Percentiles rank a stretch among this genome's conserved stretches.
Conservation (phyloP, 345 rosid species). For the Gossypium sturtianum region DNA sequence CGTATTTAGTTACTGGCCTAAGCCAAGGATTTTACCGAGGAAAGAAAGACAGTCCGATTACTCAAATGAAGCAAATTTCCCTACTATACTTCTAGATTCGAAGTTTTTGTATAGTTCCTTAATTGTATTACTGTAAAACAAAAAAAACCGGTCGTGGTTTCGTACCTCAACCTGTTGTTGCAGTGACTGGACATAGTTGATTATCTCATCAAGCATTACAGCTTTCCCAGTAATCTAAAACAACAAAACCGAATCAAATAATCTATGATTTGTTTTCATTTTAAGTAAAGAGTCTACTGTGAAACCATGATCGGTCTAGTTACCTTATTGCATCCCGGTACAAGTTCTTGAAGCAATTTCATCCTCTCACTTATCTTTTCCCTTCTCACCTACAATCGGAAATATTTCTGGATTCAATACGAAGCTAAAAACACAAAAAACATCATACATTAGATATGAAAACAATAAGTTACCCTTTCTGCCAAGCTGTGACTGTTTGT, state of each 20-base stretch:
- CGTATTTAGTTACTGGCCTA: neutral
- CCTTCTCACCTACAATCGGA: slow-evolving; percentile 69
- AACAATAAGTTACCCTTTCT: slow-evolving; percentile 60
- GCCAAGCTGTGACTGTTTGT: slow-evolving; percentile 98
- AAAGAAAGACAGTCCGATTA: neutral
- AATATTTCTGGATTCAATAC: slow-evolving; percentile 14
- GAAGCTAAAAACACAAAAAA: neutral
- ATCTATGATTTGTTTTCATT: slow-evolving; percentile 1
- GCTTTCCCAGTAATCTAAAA: slow-evolving; percentile 93
- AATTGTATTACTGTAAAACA: neutral
- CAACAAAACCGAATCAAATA: slow-evolving; percentile 16
- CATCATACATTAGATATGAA: neutral
- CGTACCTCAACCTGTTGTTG: slow-evolving; percentile 98
- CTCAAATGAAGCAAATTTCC: neutral
- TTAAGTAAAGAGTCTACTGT: neutral
- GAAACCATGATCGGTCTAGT: neutral
- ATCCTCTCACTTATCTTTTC: slow-evolving; percentile 95
- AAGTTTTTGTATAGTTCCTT: neutral
- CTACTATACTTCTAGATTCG: neutral
- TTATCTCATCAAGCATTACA: slow-evolving; percentile 97
- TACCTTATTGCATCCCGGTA: slow-evolving; percentile 98
- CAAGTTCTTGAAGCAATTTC: slow-evolving; percentile 96
- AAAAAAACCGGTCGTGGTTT: neutral
- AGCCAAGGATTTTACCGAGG: neutral
- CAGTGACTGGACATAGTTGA: slow-evolving; percentile 92